Base-by-base conservation (phyloP, 805 yeast genomes). In the Saccharomycopsis guyanensis region DNA sequence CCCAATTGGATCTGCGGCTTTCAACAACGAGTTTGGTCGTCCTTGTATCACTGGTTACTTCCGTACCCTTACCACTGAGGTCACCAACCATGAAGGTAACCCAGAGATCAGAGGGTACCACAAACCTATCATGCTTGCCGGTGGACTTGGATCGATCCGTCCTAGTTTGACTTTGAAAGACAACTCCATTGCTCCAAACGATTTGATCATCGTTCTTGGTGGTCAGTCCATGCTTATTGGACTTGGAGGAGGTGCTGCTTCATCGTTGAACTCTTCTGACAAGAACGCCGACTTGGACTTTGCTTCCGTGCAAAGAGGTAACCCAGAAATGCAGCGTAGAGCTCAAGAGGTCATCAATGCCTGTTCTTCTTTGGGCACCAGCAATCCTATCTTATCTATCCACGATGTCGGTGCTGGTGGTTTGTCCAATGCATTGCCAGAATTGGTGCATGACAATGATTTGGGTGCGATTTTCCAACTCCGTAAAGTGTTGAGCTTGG, bases 381-480 rank as follows among this genome's bases (percentile, higher is more conserved):
- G 68, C 18, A 78, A 75, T 58, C 97, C 97, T 43, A 86, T 93
- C 54, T 93, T 89, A 66, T 88, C 94, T 33, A 85, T 93, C 57
- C 99, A 93, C 64, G 99, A 93, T 67, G 98, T 93, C 39, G 99
- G 99, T 66, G 99, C 99, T 41, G 99, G 99, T 65, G 99, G 99
- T 42, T 71, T 93, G 55, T 88, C 97, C 18, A 93, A 93, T 59
- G 99, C 98, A 6, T 71, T 93, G 56, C 97, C 99, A 7, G 99
- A 93, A 68, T 74, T 93, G 55, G 98, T 93, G 22, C 97, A 93
- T 61, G 99, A 93, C 64, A 93, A 93, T 63, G 93, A 85, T 55
- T 74, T 93, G 53, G 99, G 99, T 63, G 99, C 96, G 24, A 73
- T 64, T 54, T 93, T 93, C 54, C 96, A 93, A 65, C 73, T 93